A percentile compares a stretch with the other conserved stretches of the same genome.
These are phyloP conservation scores for Sugiyamaella americana DNA, from an alignment of 805 yeast species.

Conservation along the genomic window DNA sequence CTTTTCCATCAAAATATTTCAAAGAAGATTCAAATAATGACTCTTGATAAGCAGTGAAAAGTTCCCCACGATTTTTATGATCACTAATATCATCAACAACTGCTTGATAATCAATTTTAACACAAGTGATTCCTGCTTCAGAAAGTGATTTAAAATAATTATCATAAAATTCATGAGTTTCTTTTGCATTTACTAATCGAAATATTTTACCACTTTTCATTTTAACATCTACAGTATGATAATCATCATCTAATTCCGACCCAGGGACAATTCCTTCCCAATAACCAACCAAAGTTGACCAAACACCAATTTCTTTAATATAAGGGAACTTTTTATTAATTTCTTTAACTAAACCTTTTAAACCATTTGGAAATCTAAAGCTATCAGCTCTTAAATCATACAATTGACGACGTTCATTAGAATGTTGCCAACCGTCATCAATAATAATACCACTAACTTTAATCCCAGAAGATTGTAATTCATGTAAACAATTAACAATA, in stretches of 20 bases:
- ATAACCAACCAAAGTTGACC: constrained; percentile 30
- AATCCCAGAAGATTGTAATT: constrained; percentile 21
- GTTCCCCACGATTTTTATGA: constrained; percentile 11
- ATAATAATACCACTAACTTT: constrained; percentile 23
- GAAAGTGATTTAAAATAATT: constrained; percentile 25
- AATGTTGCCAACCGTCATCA: constrained; percentile 32
- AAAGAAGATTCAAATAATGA: constrained; percentile 22
- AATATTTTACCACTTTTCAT: constrained; percentile 4
- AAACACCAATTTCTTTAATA: constrained; percentile 28
- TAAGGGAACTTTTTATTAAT: constrained; percentile 21
- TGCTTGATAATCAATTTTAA: constrained; percentile 28
- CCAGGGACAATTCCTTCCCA: constrained; percentile 28
- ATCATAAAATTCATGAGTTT: constrained; percentile 22
- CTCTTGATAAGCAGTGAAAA: constrained; percentile 23
- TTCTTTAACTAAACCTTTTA: constrained; percentile 23
- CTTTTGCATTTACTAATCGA: constrained; percentile 4
- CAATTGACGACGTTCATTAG: constrained; percentile 20
- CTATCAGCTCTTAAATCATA: constrained; percentile 23
- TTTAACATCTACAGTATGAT: constrained; percentile 13
- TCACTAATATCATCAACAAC: constrained; percentile 22
- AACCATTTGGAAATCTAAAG: constrained; percentile 26
- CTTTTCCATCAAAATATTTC: constrained; percentile 20
- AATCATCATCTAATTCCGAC: constrained; percentile 21
- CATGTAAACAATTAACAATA: constrained; percentile 21
- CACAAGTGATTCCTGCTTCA: constrained; percentile 24